Base-by-base conservation (phyloP, 768 basidiomycete genomes). In the Hygrophorus russula region DNA sequence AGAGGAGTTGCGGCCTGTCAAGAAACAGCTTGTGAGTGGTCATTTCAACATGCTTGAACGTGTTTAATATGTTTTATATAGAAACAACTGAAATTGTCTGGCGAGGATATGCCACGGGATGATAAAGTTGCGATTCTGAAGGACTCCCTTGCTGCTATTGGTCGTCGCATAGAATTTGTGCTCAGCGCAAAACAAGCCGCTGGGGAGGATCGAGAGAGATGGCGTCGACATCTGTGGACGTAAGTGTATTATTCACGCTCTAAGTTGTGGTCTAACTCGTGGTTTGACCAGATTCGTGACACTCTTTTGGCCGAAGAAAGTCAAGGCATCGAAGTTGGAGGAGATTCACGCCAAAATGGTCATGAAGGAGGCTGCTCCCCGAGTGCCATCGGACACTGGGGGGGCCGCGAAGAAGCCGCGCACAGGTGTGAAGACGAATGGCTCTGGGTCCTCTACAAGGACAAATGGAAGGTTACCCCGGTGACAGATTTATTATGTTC, bases 271-370 rank as follows among this genome's bases (percentile, higher is more conserved):
- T 27, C 38, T 27, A 8, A 34, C 12, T 15, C n/a, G 28, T 15
- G 12, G 34, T 18, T 43, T 41, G 13, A 39, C 41, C 54, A 92
- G 89, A 29, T 97, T 97, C 51, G 91, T 96, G 36, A 92, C 90
- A 2, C 71, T 91, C 43, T 97, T 97, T 65, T 97, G 93, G 93
- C 93, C 93, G 4, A 88, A 94, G 69, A 89, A 93, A 63, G 92
- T 97, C 51, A 91, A 85, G 59, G 89, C 91, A 10, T 79, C 76
- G 12, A 96, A 96, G 62, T 67, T 97, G 31, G 87, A 93, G 61
- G 90, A 91, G 57, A 94, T 97, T 35, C 91, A 96, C 55, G 84
- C 87, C 12, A 96, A 96, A 66, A 90, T 96, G 84, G 87, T 89
- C 48, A 82, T 83, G 74, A 88, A 88, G 61, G 86, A 86, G 56